A percentile compares a stretch with the other conserved stretches of the same genome.
phyloP scores from a whole-genome alignment of 2,329 filamentous ascomycete species.

The Fusarium goolgardi region DNA sequence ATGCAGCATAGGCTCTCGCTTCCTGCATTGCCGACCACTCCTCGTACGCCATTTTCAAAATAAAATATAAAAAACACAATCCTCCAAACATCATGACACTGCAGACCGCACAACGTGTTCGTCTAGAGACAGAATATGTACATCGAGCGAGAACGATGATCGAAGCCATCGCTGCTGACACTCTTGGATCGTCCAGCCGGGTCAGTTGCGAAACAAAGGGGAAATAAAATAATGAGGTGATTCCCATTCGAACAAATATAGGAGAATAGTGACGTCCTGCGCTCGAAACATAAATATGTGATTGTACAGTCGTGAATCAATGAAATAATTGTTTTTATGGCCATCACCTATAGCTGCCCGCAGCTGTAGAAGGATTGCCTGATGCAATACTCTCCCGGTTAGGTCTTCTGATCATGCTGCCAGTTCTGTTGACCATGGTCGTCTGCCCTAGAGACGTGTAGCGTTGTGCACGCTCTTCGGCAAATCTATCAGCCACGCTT shows the following conservation, averaged over 20 bases:
- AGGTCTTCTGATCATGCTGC: conserved; percentile 59
- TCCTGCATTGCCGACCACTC: conserved; percentile 7
- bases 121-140: conserved; percentile 34
- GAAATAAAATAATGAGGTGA: conserved; percentile 21
- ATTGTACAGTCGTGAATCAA: conserved; percentile 47
- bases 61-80: conserved; percentile 12
- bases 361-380: conserved; percentile 54
- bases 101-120: conserved; percentile 18
- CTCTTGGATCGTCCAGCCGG: conserved; percentile 43
- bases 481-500: conserved; percentile 40
- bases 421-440: conserved; percentile 57
- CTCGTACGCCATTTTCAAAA: conserved; percentile 30
- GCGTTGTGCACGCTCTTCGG: conserved; percentile 50
- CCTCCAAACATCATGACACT: conserved; percentile 33
- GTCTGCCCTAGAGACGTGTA: conserved; percentile 59
- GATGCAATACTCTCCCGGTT: conserved; percentile 56
- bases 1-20: conserved; percentile 15
- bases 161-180: conserved; percentile 22
- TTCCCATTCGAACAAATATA: conserved; percentile 44
- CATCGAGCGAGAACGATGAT: conserved; percentile 26
- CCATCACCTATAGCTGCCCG: conserved; percentile 60
- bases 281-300: conserved; percentile 44
- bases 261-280: conserved; percentile 50
- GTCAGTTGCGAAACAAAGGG: conserved; percentile 26
- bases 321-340: conserved; percentile 46